Base-by-base conservation (phyloP, 2,329 filamentous ascomycete genomes). In the Fusarium decemcellulare region DNA sequence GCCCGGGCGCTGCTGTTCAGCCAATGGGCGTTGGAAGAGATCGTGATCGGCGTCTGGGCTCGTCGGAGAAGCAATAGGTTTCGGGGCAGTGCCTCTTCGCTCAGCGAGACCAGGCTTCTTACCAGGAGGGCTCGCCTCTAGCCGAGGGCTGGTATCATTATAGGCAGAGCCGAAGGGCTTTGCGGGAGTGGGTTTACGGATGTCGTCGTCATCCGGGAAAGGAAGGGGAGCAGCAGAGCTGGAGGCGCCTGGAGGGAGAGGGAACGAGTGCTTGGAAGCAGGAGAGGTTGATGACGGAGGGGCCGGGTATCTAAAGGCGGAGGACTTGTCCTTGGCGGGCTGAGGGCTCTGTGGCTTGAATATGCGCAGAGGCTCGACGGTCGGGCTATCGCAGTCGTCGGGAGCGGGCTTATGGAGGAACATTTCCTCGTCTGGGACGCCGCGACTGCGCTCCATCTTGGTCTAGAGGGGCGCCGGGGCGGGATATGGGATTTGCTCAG, bases 301-400 rank as follows among this genome's bases (percentile, higher is more conserved):
- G 32, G 83, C 81, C 59, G 85, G 86, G 74, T 87, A 89, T 74
- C 82, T 84, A 78, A 84, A 86, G 46, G 71, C 63, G 37, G 78
- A 77, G 32, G 47, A 50, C 30, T 82, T 81, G 58, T 84, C 83
- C 59, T 80, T 77, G 56, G 79, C 76, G 58, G 89, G 89, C 55
- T 85, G 85, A 34, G 91, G 88, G 61, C 90, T 92, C 73, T 90
- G 88, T 60, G 91, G 90, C 80, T 97, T 97, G 83, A 91, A 91
- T 78, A 97, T 97, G 76, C 93, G 90, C 81, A 97, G 81, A 64
- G 94, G 94, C 75, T 93, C 93, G 72, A 97, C 88, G 16, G 92
- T 93, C 61, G 94, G 93, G 74, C 93, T 94, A 74, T 94, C 90
- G 65, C 83, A 84, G 48, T 87, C 84, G 11, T 82, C 79, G 9